phyloP scores from a whole-genome alignment of 2,329 filamentous ascomycete species.

The Cadophora gregata region DNA sequence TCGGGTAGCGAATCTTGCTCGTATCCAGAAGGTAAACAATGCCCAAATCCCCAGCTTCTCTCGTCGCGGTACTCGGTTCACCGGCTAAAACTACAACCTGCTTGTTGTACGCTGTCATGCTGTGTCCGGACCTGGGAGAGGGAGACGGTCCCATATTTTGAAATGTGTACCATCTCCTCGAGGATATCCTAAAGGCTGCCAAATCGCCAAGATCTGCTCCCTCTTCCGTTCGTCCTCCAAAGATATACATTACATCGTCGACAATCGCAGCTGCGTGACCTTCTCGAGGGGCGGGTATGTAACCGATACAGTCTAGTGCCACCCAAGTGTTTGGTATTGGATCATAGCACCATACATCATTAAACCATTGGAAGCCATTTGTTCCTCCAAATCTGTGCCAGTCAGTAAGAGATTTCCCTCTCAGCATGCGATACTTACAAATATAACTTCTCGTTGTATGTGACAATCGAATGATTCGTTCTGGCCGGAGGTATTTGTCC shows the following conservation, averaged over 20 bases:
- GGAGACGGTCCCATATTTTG: slow-evolving; percentile 99
- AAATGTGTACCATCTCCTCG: slow-evolving; percentile 97
- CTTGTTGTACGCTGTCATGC: slow-evolving; percentile 95
- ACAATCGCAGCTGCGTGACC: slow-evolving; percentile 93
- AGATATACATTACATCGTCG: slow-evolving; percentile 99
- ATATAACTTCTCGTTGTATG: slow-evolving; percentile 91
- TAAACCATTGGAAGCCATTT: slow-evolving; percentile 96
- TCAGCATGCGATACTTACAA: slow-evolving; percentile 65
- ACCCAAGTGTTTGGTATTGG: slow-evolving; percentile 82
- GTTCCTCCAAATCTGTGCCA: slow-evolving; percentile 86
- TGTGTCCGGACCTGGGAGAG: slow-evolving; percentile 91
- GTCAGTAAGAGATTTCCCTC: slow-evolving; percentile 29
- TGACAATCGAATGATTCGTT: slow-evolving; percentile 94
- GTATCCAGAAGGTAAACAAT: slow-evolving; percentile 94
- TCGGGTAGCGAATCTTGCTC: slow-evolving; percentile 94
- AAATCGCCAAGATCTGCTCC: slow-evolving; percentile 91
- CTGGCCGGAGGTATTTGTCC: slow-evolving; percentile 82
- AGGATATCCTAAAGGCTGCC: slow-evolving; percentile 82
- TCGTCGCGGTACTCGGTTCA: slow-evolving; percentile 87
- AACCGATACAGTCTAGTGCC: slow-evolving; percentile 94
- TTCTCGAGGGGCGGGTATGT: slow-evolving; percentile 92
- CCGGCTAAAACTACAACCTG: slow-evolving; percentile 91
- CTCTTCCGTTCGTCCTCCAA: slow-evolving; percentile 93
- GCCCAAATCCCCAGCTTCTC: slow-evolving; percentile 82
- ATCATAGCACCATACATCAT: slow-evolving; percentile 98